Evolutionary conservation across 192 early-diverging fungal species (phyloP).

Genomic region (Mycoemilia scoparia): DNA sequence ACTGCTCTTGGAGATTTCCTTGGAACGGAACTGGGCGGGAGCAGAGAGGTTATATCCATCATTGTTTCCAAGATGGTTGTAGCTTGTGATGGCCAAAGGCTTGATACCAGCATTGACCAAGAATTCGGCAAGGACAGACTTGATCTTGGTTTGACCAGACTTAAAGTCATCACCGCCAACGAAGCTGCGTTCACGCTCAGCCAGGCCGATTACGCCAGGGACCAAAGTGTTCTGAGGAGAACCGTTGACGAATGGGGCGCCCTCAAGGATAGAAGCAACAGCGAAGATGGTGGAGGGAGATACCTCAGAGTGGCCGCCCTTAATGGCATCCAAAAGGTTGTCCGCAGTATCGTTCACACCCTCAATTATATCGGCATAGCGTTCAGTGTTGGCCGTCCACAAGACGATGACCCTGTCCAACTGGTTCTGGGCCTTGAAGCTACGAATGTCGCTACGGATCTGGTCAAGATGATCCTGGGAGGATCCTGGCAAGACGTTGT

Average conservation of each 20-base stretch:
- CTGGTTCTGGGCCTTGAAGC: conserved; percentile 75
- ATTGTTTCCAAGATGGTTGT: conserved; percentile 99
- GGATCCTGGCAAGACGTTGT: conserved; percentile 75
- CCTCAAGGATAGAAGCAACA: conserved; percentile 87
- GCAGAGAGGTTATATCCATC: conserved; percentile 97
- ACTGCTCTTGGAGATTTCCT: conserved; percentile 98
- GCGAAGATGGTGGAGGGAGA: conserved; percentile 95
- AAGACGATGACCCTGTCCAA: conserved; percentile 90
- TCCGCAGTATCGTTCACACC: conserved; percentile 96
- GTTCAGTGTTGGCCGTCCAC: conserved; percentile 99
- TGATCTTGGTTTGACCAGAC: conserved; percentile 98
- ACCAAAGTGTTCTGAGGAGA: conserved; percentile 99
- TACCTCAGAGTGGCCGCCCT: conserved; percentile 70
- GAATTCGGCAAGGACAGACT: conserved; percentile 97
- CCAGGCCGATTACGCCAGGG: conserved; percentile 78
- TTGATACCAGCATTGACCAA: conserved; percentile 97
- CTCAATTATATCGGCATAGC: conserved; percentile 50
- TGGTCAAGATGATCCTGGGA: conserved; percentile 87
- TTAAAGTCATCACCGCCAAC: conserved; percentile 99
- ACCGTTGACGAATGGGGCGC: conserved; percentile 94
- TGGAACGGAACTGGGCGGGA: conserved; percentile 94
- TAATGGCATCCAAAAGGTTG: conserved; percentile 70
- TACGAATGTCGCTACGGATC: conserved; percentile 86
- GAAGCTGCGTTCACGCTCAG: conserved; percentile 72
- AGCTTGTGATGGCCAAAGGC: conserved; percentile 86